Percentiles rank a stretch among this genome's conserved stretches.
phyloP scores from a whole-genome alignment of 148 eudicot genomes.

The Amaranthus hypochondriacus region DNA sequence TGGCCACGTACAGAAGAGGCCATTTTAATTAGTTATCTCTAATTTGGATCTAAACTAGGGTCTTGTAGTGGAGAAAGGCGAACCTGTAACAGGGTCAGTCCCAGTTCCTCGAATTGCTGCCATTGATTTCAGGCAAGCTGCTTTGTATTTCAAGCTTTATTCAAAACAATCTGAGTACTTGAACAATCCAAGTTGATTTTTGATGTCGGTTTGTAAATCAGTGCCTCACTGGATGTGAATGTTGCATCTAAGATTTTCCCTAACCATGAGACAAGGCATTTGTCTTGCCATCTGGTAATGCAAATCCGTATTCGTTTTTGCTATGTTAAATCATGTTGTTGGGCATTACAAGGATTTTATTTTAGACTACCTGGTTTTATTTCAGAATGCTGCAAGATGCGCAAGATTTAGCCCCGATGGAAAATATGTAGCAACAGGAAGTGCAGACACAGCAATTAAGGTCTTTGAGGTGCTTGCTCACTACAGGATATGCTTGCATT shows the following conservation, averaged over 20 bases:
- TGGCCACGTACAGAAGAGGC: too few relatives aligned
- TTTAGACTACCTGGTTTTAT: slow-evolving; percentile 14
- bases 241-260: slow-evolving; percentile 59
- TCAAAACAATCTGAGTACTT: too few relatives aligned
- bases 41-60: slow-evolving; percentile 52
- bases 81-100: slow-evolving; percentile 55
- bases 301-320: background rate
- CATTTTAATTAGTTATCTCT: background rate
- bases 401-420: slow-evolving; percentile 92
- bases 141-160: background rate
- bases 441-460: slow-evolving; percentile 83
- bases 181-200: background rate
- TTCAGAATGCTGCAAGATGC: slow-evolving; percentile 77
- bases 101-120: slow-evolving; percentile 52
- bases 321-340: background rate
- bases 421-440: slow-evolving; percentile 78
- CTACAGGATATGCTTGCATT: background rate
- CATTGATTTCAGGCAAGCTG: slow-evolving; percentile 66
- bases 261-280: slow-evolving; percentile 65
- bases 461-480: slow-evolving; percentile 61
- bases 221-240: slow-evolving; percentile 53
- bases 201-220: slow-evolving; percentile 25
- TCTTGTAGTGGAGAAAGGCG: slow-evolving; percentile 91
- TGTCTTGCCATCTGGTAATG: slow-evolving; percentile 78
- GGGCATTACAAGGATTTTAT: slow-evolving; percentile 4